phyloP scores from a whole-genome alignment of 2,329 filamentous ascomycete species.

The Scedosporium apiospermum region DNA sequence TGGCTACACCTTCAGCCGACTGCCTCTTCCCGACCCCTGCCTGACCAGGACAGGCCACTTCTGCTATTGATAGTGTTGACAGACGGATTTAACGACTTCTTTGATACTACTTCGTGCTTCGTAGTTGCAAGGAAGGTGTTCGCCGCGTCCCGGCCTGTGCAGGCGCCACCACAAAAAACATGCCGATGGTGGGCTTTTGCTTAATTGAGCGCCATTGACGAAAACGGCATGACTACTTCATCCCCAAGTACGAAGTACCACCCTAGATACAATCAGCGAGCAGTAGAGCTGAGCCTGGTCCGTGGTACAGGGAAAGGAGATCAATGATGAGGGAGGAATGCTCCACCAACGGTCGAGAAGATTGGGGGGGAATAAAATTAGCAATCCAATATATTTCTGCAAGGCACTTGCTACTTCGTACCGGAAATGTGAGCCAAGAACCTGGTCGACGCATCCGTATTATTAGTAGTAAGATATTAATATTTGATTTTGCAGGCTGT shows the following conservation, averaged over 20 bases:
- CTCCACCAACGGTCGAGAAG: not conserved
- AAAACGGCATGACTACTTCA: not conserved
- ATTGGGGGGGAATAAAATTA: not conserved
- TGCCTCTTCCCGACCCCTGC: no score
- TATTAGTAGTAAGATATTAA: not conserved
- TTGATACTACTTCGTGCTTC: no score
- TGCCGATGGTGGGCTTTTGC: not conserved
- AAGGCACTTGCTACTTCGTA: not conserved
- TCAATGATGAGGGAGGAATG: not conserved
- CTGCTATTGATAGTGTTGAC: not conserved
- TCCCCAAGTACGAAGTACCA: not conserved
- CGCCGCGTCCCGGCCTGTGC: slow-evolving; percentile 4
- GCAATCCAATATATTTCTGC: slow-evolving; percentile 7
- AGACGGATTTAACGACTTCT: no score
- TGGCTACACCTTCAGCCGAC: no score
- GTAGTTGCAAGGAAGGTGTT: not conserved
- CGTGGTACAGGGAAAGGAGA: no score
- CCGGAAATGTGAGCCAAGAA: not conserved
- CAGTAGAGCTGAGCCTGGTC: no score
- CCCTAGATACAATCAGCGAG: no score
- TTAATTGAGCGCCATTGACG: not conserved
- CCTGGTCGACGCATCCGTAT: not conserved
- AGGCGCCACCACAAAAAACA: slow-evolving; percentile 5
- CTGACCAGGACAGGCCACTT: not conserved
- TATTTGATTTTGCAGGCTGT: not conserved